phyloP scores from a whole-genome alignment of 352 stramenopile species.

The Phytophthora constricta region DNA sequence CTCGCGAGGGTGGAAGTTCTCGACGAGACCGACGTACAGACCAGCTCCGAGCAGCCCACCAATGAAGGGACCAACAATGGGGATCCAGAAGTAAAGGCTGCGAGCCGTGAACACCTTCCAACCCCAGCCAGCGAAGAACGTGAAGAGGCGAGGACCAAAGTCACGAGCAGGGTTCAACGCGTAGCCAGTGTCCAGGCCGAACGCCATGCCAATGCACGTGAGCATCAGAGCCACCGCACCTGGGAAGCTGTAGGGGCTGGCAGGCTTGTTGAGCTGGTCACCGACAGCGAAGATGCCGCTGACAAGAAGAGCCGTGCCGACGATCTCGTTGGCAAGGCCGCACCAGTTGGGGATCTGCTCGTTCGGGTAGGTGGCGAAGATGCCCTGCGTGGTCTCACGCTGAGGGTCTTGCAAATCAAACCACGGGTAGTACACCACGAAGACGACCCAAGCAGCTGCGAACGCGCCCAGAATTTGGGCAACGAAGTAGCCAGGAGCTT shows the following conservation, averaged over 20 bases:
- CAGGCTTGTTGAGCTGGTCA: conserved; percentile 54
- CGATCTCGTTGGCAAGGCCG: conserved; percentile 50
- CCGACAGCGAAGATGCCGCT: conserved; percentile 52
- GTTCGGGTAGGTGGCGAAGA: conserved; percentile 64
- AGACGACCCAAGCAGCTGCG: conserved; percentile 48
- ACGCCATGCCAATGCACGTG: conserved; percentile 44
- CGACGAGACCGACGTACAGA: conserved; percentile 32
- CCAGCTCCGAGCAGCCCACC: conserved; percentile 32
- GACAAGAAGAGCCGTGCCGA: conserved; percentile 48
- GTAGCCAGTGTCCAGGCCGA: conserved; percentile 49
- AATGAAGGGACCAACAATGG: conserved; percentile 35
- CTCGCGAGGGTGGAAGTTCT: conserved; percentile 26
- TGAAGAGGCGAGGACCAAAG: conserved; percentile 57
- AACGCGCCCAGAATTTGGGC: conserved; percentile 59
- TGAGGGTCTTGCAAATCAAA: conserved; percentile 57
- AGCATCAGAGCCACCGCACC: conserved; percentile 42
- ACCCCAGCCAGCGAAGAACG: conserved; percentile 53
- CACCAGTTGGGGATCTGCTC: conserved; percentile 46
- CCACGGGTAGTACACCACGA: conserved; percentile 67
- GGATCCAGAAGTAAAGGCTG: conserved; percentile 34
- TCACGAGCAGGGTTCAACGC: conserved; percentile 54
- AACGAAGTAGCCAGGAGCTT: conserved; percentile 63
- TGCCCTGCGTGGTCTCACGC: conserved; percentile 41
- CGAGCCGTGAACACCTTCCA: conserved; percentile 46
- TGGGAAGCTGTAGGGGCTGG: conserved; percentile 46